Base-by-base conservation (phyloP, 306 rosid species). In the Cicer chorassanicum region DNA sequence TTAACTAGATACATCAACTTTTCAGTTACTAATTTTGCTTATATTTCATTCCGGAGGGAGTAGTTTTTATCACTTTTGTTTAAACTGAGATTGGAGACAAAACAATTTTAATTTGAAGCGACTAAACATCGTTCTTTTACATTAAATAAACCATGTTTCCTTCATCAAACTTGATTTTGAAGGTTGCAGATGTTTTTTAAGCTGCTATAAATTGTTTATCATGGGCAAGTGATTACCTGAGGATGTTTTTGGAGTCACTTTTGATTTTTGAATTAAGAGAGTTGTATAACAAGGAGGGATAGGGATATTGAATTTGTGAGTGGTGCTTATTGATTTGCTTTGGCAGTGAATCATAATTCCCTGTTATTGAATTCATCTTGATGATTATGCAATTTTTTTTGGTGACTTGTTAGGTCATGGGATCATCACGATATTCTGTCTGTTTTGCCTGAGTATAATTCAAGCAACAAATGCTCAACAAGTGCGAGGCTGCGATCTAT, bases 401-500 rank as follows among this genome's bases (percentile, higher is more conserved):
- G 10, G 39, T 40, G 43, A 19, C 21, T 72, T 57, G 15, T 29
- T 66, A 92, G 98, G 98, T 87, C 96, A 41, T 93, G 98, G 97
- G 98, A 93, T 86, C 98, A 91, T 88, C 98, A 88, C 46, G 98
- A 93, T 70, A 55, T 93, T 82, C 87, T 93, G 24, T 84, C 88
- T 13, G 94, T 93, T 46, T 75, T 86, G 69, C 97, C 98, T 0
- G 97, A 91, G 84, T 89, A 89, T 68, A 91, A 91, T 81, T 81
- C 91, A 43, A 93, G 87, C 77, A 81, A 79, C 78, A 89, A 78
- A 71, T 93, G 98, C 82, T 93, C 98, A 9, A 93, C 97, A 0
- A 93, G 96, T 82, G 97, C 98, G 0, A 88, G 84, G 82, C 43
- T 93, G 87, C 86, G 72, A 64, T 93, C 98, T 3, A 74, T 91